These are phyloP conservation scores for Furcasterigmium furcatum DNA, from an alignment of 2,329 filamentous ascomycete genomes.

Conservation along the genomic window DNA sequence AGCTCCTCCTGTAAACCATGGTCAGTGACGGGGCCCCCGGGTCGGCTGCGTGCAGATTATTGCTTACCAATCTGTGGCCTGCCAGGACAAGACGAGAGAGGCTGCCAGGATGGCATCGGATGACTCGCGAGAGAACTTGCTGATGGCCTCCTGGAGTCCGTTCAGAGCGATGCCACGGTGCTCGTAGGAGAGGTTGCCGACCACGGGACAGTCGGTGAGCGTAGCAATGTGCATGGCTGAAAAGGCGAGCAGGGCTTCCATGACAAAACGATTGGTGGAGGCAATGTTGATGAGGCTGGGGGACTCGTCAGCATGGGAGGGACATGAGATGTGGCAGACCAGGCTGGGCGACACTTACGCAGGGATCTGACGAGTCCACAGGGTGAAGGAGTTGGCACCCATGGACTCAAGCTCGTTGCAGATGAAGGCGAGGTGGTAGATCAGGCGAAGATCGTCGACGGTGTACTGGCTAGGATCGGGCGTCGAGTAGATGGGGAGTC, in stretches of 20 bases:
- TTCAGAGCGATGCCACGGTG: constrained; percentile 83
- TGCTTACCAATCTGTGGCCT: constrained; percentile 89
- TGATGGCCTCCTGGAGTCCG: constrained; percentile 84
- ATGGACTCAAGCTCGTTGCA: constrained; percentile 77
- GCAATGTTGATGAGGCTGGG: constrained; percentile 77
- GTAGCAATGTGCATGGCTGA: constrained; percentile 94
- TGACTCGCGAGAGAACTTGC: constrained; percentile 77
- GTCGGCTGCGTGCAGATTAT: constrained; percentile 26
- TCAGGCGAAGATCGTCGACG: constrained; percentile 77
- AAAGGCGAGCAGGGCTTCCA: constrained; percentile 88
- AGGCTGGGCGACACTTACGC: constrained; percentile 58
- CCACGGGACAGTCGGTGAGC: constrained; percentile 80
- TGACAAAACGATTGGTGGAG: constrained; percentile 80
- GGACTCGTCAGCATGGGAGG: background rate
- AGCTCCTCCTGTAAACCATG: constrained; percentile 66
- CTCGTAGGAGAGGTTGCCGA: constrained; percentile 84
- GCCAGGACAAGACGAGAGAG: constrained; percentile 91
- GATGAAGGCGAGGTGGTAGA: constrained; percentile 85
- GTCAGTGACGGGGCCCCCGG: constrained; percentile 28
- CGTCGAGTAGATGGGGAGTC: constrained; percentile 72
- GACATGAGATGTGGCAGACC: background rate
- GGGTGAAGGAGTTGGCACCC: constrained; percentile 77
- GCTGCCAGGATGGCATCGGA: constrained; percentile 90
- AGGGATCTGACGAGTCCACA: constrained; percentile 92
- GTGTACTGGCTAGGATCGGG: constrained; percentile 71